Conservation (phyloP, 176 grass and related monocot genomes). For the Eleusine coracana region DNA sequence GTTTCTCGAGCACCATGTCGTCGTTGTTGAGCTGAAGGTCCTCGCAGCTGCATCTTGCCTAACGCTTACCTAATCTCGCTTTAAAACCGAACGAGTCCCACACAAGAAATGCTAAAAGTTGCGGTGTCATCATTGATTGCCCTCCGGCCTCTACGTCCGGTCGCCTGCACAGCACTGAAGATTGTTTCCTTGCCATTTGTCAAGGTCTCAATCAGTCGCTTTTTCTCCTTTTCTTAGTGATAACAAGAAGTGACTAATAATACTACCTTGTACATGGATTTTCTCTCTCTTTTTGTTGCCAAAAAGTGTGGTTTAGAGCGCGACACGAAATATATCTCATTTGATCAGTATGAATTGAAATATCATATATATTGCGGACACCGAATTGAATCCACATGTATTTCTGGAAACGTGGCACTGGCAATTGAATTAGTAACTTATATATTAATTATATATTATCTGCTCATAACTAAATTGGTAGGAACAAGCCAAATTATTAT, state of each 20-base stretch:
- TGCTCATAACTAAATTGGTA: not conserved
- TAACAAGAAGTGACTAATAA: not conserved
- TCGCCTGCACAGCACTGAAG: not conserved
- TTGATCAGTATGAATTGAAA: not conserved
- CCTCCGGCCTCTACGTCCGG: not conserved
- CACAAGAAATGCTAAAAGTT: constrained; percentile 3
- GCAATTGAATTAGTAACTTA: not conserved
- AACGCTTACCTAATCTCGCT: constrained; percentile 41
- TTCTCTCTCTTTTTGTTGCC: not conserved
- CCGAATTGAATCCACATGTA: not conserved
- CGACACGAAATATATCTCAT: not conserved
- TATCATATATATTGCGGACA: not conserved
- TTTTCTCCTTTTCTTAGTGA: constrained; percentile 9
- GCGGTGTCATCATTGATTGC: constrained; percentile 7
- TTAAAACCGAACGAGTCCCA: not conserved
- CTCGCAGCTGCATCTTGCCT: not conserved
- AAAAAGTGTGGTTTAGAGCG: not conserved
- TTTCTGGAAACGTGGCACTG: not conserved
- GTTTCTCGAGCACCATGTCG: too few relatives aligned
- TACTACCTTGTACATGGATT: not conserved
- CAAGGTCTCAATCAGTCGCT: constrained; percentile 6
- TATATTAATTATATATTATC: not conserved
- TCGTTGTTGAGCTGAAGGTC: not conserved
- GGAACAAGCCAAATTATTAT: not conserved
- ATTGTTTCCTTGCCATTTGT: not conserved